Percentiles rank a stretch among this genome's conserved stretches.
Evolutionary conservation across 2,329 filamentous ascomycete genomes (phyloP).

Genomic region (Stagonosporopsis rhizophila): DNA sequence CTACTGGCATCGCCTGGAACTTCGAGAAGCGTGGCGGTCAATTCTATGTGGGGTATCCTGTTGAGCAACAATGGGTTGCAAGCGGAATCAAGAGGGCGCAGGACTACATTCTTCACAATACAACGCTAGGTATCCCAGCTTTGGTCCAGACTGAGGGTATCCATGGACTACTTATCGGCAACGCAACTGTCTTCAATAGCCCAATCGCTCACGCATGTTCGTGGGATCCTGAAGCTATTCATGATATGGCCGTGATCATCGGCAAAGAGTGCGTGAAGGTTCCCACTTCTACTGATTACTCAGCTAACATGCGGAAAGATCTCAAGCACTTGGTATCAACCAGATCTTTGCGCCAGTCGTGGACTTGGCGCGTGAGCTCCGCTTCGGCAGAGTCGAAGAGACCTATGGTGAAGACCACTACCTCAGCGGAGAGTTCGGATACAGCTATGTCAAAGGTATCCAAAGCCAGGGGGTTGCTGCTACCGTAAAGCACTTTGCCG

Average conservation of each 20-base stretch:
- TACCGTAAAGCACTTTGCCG: conserved; percentile 79
- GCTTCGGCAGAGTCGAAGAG: conserved; percentile 77
- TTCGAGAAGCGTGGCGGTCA: conserved; percentile 71
- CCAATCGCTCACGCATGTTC: conserved; percentile 76
- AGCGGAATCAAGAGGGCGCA: conserved; percentile 70
- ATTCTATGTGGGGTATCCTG: conserved; percentile 75
- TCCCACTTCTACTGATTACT: too few relatives aligned
- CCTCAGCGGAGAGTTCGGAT: conserved; percentile 72
- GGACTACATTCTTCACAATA: conserved; percentile 72
- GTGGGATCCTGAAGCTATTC: conserved; percentile 69
- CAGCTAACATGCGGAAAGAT: conserved; percentile 26
- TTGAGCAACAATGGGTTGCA: conserved; percentile 68
- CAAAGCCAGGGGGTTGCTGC: conserved; percentile 71
- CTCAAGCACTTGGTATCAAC: conserved; percentile 72
- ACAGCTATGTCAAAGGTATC: conserved; percentile 66
- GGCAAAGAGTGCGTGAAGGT: conserved; percentile 59
- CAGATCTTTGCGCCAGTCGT: conserved; percentile 75
- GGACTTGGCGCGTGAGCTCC: conserved; percentile 73
- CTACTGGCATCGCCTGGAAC: conserved; percentile 69
- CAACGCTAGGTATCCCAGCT: conserved; percentile 71
- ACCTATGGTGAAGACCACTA: conserved; percentile 74
- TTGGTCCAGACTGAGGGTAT: conserved; percentile 78
- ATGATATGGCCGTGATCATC: conserved; percentile 72
- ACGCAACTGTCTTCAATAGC: conserved; percentile 81
- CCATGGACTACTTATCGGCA: conserved; percentile 73